Evolutionary conservation across 306 rosid genomes (phyloP).

Genomic region (Elaeagnus macrophylla): DNA sequence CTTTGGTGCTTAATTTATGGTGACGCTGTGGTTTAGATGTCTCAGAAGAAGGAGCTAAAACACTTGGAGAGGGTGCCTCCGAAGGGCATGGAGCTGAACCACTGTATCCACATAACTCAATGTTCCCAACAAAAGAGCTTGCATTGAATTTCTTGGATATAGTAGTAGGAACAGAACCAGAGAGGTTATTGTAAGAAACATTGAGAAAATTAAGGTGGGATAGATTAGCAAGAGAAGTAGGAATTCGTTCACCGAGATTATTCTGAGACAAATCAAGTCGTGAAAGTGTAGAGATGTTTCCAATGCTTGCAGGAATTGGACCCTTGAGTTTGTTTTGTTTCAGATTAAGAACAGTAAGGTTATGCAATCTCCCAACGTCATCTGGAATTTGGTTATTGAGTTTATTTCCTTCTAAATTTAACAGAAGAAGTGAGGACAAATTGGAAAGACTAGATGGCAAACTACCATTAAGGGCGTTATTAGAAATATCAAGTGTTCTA

Average conservation of each 20-base stretch:
- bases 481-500: conserved; percentile 39
- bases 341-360: conserved; percentile 52
- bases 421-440: conserved; percentile 33
- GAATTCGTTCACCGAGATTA: conserved; percentile 64
- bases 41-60: conserved; percentile 27
- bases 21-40: conserved; percentile 31
- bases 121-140: conserved; percentile 66
- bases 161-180: conserved; percentile 60
- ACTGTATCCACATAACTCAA: conserved; percentile 66
- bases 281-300: conserved; percentile 49
- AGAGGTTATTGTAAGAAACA: conserved; percentile 69
- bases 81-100: conserved; percentile 52
- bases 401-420: conserved; percentile 43
- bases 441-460: conserved; percentile 30
- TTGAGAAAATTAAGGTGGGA: conserved; percentile 40
- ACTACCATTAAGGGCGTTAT: conserved; percentile 47
- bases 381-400: conserved; percentile 38
- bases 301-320: conserved; percentile 49
- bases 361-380: conserved; percentile 35
- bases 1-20: conserved; percentile 56
- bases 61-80: conserved; percentile 40
- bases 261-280: conserved; percentile 66
- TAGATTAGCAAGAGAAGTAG: conserved; percentile 40
- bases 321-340: conserved; percentile 50
- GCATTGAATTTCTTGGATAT: conserved; percentile 54